Conservation (phyloP, 208 protist species). For the Blastocrithidia nonstop region DNA sequence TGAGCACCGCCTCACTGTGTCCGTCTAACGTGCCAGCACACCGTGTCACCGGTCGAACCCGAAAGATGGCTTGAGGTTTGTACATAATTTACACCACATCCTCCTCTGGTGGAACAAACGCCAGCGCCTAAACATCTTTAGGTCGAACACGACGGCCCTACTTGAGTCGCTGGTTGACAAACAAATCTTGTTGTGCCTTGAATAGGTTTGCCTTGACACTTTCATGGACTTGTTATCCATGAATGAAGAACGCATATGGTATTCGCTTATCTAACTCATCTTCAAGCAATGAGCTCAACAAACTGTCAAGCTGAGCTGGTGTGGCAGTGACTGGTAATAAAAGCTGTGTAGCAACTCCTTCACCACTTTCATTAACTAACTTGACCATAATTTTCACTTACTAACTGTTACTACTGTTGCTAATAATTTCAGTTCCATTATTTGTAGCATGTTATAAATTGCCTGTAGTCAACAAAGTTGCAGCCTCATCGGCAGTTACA, state of each 20-base stretch:
- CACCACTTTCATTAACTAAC: constrained; percentile 77
- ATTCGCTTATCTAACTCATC: constrained; percentile 23
- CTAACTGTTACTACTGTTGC: constrained; percentile 13
- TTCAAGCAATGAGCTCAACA: constrained; percentile 62
- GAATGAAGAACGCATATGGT: constrained; percentile 94
- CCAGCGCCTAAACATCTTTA: constrained; percentile 60
- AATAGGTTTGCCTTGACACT: constrained; percentile 80
- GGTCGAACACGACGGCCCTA: constrained; percentile 66
- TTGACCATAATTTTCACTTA: constrained; percentile 65
- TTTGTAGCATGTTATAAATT: too few relatives aligned
- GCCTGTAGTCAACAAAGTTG: too few relatives aligned
- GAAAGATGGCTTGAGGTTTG: constrained; percentile 95
- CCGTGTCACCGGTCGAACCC: constrained; percentile 89
- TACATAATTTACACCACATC: constrained; percentile 81
- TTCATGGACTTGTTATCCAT: constrained; percentile 83
- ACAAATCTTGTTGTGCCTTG: constrained; percentile 52
- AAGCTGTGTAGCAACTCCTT: constrained; percentile 82
- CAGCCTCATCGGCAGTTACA: constrained; percentile 20
- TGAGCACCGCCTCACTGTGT: constrained; percentile 92
- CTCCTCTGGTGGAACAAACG: constrained; percentile 71
- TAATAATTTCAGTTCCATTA: too few relatives aligned
- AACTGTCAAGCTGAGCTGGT: constrained; percentile 74
- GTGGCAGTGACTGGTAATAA: constrained; percentile 83
- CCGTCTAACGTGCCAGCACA: constrained; percentile 88
- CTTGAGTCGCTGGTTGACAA: constrained; percentile 60